These are phyloP conservation scores for Goniomonas avonlea DNA, from an alignment of 78 protist species.

Conservation along the genomic window DNA sequence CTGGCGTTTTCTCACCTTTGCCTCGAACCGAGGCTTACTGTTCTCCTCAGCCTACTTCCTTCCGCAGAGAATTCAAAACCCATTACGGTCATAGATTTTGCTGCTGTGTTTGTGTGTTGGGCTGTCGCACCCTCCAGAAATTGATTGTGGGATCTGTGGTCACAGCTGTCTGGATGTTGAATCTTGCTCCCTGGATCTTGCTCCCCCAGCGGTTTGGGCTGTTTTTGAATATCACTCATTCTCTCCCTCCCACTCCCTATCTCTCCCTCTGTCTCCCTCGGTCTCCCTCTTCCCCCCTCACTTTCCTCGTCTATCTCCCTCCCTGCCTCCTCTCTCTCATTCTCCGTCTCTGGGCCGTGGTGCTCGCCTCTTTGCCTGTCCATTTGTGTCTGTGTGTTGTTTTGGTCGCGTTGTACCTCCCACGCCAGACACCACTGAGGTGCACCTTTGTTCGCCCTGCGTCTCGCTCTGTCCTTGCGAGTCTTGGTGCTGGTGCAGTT, in stretches of 20 bases:
- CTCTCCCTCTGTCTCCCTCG: background rate
- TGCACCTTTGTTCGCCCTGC: background rate
- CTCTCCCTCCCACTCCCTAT: background rate
- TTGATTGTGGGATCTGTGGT: background rate
- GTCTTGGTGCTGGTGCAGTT: background rate
- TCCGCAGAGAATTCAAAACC: too few species aligned
- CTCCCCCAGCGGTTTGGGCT: too few species aligned
- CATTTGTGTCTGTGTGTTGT: too few species aligned
- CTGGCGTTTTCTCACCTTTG: too few species aligned
- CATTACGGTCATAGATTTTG: too few species aligned
- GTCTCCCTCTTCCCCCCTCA: background rate
- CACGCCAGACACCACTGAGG: too few species aligned
- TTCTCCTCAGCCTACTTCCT: too few species aligned
- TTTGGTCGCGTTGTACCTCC: too few species aligned
- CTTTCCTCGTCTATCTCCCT: background rate
- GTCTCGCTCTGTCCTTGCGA: background rate
- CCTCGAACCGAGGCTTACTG: too few species aligned
- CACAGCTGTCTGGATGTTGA: background rate
- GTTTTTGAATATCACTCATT: too few species aligned
- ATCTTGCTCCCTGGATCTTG: background rate
- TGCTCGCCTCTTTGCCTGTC: too few species aligned
- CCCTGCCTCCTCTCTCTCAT: background rate
- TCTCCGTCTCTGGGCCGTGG: background rate
- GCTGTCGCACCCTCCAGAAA: background rate
- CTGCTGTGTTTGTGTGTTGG: background rate